Conservation (phyloP, 495 filamentous ascomycete species). For the Neurospora tetraspora region DNA sequence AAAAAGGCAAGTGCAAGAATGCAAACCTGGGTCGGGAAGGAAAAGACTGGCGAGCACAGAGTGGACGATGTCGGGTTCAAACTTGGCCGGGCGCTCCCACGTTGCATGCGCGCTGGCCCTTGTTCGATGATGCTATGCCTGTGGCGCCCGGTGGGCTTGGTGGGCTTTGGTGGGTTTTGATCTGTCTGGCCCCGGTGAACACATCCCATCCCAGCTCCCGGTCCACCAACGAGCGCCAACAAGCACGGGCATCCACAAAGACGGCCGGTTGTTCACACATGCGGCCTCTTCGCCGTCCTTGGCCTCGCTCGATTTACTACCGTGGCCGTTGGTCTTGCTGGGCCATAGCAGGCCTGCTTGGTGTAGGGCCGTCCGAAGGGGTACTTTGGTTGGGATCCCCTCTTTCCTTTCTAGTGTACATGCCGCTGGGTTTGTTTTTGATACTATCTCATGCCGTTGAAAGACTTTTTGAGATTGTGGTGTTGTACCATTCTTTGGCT, state of each 20-base stretch:
- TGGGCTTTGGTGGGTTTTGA: background rate
- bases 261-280: background rate
- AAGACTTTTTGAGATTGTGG: background rate
- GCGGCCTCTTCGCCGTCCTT: background rate
- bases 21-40: background rate
- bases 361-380: background rate
- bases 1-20: background rate
- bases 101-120: slow-evolving; percentile 16
- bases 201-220: background rate
- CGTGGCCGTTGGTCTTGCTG: background rate
- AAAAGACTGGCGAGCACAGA: background rate
- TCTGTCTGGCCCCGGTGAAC: background rate
- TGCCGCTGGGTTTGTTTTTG: too few relatives aligned
- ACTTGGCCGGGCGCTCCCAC: slow-evolving; percentile 23
- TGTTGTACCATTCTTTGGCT: background rate
- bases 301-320: background rate
- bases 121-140: slow-evolving; percentile 22
- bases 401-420: background rate
- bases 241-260: background rate
- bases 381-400: background rate
- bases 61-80: slow-evolving; percentile 8
- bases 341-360: background rate
- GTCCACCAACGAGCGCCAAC: background rate
- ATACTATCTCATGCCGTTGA: background rate
- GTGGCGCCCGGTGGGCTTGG: slow-evolving; percentile 6